Conservation (phyloP, 495 filamentous ascomycete genomes). For the Podospora pseudocomata region DNA sequence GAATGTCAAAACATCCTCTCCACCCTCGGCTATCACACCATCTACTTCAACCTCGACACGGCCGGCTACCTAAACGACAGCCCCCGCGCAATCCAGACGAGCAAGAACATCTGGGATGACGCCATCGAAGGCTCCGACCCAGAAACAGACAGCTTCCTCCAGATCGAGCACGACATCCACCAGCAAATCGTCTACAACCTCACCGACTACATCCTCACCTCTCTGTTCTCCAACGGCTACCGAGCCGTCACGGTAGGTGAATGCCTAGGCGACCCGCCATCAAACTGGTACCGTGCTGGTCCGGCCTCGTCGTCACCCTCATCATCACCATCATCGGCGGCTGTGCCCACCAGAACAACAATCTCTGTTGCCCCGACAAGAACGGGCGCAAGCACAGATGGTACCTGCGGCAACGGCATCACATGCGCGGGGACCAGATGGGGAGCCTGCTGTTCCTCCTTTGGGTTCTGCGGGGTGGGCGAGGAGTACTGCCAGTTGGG, state of each 20-base stretch:
- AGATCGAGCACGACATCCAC: constrained; percentile 79
- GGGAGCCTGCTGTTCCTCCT: constrained; percentile 42
- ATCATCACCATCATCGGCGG: constrained; percentile 7
- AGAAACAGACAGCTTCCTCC: constrained; percentile 50
- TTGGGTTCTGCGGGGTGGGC: constrained; percentile 38
- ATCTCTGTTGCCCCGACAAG: constrained; percentile 8
- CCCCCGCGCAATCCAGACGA: constrained; percentile 58
- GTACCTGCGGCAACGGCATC: constrained; percentile 41
- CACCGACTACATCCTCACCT: constrained; percentile 67
- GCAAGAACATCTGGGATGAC: constrained; percentile 68
- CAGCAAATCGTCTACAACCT: constrained; percentile 72
- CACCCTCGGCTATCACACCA: constrained; percentile 68
- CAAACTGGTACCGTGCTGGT: constrained; percentile 64
- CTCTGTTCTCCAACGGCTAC: constrained; percentile 56
- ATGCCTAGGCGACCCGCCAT: constrained; percentile 65
- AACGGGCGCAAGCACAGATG: constrained; percentile 27
- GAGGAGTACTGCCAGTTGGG: constrained; percentile 33
- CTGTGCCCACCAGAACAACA: constrained; percentile 9
- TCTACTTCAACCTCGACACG: constrained; percentile 76
- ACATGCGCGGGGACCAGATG: constrained; percentile 41
- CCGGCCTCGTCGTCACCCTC: constrained; percentile 11
- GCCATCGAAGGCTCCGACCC: constrained; percentile 49
- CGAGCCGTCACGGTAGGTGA: constrained; percentile 67
- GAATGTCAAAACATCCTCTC: constrained; percentile 60
- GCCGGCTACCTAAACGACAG: constrained; percentile 67